These are phyloP conservation scores for Coemansia erecta DNA, from an alignment of 192 early-diverging fungal genomes.

Conservation along the genomic window DNA sequence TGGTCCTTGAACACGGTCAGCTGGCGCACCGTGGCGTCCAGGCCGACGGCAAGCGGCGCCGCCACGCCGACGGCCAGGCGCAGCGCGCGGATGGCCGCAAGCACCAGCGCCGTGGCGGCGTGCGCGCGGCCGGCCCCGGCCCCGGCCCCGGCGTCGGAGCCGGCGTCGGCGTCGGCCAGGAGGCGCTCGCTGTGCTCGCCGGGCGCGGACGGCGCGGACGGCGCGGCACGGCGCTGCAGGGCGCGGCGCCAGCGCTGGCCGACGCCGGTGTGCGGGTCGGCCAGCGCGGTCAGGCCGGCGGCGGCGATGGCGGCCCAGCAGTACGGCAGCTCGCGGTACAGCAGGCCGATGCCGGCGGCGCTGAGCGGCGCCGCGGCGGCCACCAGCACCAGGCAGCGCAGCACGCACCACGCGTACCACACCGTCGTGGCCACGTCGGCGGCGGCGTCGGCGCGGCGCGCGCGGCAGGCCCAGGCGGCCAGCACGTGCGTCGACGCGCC, in stretches of 20 bases:
- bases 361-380: slow-evolving; percentile 38
- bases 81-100: slow-evolving; percentile 1
- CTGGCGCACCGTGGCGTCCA: slow-evolving; percentile 45
- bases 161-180: slow-evolving; percentile 11
- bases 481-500: slow-evolving; percentile 28
- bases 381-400: slow-evolving; percentile 35
- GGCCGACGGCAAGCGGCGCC: slow-evolving; percentile 28
- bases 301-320: slow-evolving; percentile 31
- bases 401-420: slow-evolving; percentile 36
- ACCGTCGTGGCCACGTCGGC: slow-evolving; percentile 20
- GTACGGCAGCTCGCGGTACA: slow-evolving; percentile 45
- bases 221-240: background rate
- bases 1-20: slow-evolving; percentile 44
- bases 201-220: background rate
- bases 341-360: slow-evolving; percentile 21
- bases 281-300: slow-evolving; percentile 26
- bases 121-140: too few relatives aligned
- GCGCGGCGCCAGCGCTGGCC: slow-evolving; percentile 17
- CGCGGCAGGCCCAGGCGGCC: slow-evolving; percentile 23
- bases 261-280: slow-evolving; percentile 22
- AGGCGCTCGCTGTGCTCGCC: slow-evolving; percentile 17
- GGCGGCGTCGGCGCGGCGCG: slow-evolving; percentile 6
- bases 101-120: too few relatives aligned
- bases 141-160: background rate
- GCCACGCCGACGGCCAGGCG: slow-evolving; percentile 25